These are phyloP conservation scores for Heliocybe sulcata DNA, from an alignment of 1,284 basidiomycete species.

Conservation along the genomic window DNA sequence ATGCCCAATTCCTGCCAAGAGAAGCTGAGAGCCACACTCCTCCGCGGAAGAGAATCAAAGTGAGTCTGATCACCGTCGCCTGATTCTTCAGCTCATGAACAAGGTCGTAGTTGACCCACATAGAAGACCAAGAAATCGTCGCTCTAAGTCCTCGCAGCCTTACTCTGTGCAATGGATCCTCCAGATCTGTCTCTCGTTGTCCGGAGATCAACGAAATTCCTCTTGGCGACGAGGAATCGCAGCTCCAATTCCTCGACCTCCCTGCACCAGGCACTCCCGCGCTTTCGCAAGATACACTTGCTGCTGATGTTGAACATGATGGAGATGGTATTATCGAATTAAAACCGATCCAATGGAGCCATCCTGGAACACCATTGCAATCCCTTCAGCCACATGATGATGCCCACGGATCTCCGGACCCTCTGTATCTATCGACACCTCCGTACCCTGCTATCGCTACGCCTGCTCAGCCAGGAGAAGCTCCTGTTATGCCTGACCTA, in stretches of 20 bases:
- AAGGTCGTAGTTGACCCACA: not conserved
- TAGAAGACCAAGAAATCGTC: not conserved
- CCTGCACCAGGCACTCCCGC: not conserved
- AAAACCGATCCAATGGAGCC: not conserved
- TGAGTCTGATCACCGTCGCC: constrained; percentile 7
- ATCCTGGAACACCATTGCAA: not conserved
- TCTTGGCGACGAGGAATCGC: not conserved
- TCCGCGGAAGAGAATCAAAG: constrained; percentile 27
- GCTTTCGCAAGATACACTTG: not conserved
- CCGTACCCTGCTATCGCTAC: not conserved
- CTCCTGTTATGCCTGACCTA: not conserved
- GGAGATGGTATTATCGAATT: not conserved
- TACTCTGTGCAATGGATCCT: not conserved
- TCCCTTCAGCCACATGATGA: not conserved
- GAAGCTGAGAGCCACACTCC: not conserved
- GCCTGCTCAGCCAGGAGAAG: not conserved
- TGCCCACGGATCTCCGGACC: constrained; percentile 3
- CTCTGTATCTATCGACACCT: not conserved
- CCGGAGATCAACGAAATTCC: not conserved
- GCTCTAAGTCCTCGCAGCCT: not conserved
- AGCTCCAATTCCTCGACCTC: not conserved
- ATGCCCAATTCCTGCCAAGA: not conserved
- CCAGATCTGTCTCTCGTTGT: not conserved
- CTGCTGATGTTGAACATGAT: not conserved
- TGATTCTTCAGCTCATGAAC: not conserved